Percentiles rank a stretch among this genome's conserved stretches.
Evolutionary conservation across 2,329 filamentous ascomycete species (phyloP).

Genomic region (Drechmeria coniospora): DNA sequence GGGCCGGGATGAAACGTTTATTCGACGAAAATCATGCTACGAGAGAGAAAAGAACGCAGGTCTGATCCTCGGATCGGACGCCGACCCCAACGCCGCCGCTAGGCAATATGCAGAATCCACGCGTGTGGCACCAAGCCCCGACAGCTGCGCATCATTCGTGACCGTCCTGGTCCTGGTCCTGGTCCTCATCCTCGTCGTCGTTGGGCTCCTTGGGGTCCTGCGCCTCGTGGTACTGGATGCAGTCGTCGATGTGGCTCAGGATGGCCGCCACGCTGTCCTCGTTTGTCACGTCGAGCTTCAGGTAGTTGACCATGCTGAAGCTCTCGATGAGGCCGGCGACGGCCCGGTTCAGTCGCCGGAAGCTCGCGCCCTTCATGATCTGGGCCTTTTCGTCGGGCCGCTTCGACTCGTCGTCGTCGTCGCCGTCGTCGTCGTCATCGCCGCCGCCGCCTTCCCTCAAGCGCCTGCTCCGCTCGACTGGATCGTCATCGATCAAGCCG

Average conservation of each 20-base stretch:
- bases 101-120: no score
- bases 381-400: constrained; percentile 52
- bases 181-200: constrained; percentile 35
- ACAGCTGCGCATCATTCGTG: background rate
- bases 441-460: constrained; percentile 22
- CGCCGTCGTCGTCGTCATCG: constrained; percentile 28
- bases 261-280: constrained; percentile 81
- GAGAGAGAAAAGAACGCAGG: background rate
- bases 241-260: constrained; percentile 85
- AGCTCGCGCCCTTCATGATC: constrained; percentile 68
- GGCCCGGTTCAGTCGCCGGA: constrained; percentile 69
- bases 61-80: no score
- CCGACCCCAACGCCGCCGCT: constrained; percentile 27
- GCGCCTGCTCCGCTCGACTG: constrained; percentile 31
- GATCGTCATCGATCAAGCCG: constrained; percentile 66
- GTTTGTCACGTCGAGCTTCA: constrained; percentile 76
- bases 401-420: constrained; percentile 34
- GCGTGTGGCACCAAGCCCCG: no score
- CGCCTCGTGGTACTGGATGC: constrained; percentile 83
- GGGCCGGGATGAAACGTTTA: no score
- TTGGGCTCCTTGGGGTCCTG: constrained; percentile 78
- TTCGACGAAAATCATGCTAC: background rate
- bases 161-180: constrained; percentile 18
- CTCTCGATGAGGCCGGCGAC: constrained; percentile 88
- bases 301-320: constrained; percentile 94